phyloP scores from a whole-genome alignment of 176 grass and related monocot genomes.

The Carex pumila region DNA sequence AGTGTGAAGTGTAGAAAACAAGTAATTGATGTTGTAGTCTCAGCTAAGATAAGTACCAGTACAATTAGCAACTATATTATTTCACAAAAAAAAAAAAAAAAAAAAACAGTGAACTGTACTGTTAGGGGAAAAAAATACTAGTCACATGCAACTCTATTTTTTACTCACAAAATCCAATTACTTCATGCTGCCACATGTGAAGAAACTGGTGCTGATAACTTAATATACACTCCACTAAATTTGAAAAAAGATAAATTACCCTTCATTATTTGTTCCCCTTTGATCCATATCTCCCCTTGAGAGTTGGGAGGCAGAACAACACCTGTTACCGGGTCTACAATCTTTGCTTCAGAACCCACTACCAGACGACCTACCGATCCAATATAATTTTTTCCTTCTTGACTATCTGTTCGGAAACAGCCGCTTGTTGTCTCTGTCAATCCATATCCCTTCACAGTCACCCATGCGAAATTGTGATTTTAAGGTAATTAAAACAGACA shows the following conservation, averaged over 20 bases:
- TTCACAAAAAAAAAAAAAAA: not conserved
- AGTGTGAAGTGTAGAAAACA: not conserved
- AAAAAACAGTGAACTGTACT: not conserved
- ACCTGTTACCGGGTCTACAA: conserved; percentile 15
- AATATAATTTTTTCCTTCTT: conserved; percentile 1
- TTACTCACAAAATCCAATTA: not conserved
- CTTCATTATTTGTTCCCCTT: conserved; percentile 7
- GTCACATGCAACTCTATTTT: not conserved
- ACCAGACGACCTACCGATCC: conserved; percentile 28
- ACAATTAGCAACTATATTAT: not conserved
- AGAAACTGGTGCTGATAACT: not conserved
- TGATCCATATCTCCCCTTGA: conserved; percentile 33
- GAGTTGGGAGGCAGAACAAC: conserved; percentile 8
- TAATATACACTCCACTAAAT: not conserved
- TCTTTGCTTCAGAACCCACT: conserved; percentile 16
- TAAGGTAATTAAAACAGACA: not conserved
- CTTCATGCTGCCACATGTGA: not conserved
- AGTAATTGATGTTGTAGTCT: not conserved
- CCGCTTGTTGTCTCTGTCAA: conserved; percentile 25
- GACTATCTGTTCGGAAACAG: not conserved
- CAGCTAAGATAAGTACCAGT: not conserved
- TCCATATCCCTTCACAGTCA: conserved; percentile 22
- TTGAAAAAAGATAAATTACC: not conserved
- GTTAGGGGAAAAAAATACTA: not conserved
- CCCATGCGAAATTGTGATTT: not conserved